Base-by-base conservation (phyloP, 305 asterid genomes). In the Fraxinus ornus region DNA sequence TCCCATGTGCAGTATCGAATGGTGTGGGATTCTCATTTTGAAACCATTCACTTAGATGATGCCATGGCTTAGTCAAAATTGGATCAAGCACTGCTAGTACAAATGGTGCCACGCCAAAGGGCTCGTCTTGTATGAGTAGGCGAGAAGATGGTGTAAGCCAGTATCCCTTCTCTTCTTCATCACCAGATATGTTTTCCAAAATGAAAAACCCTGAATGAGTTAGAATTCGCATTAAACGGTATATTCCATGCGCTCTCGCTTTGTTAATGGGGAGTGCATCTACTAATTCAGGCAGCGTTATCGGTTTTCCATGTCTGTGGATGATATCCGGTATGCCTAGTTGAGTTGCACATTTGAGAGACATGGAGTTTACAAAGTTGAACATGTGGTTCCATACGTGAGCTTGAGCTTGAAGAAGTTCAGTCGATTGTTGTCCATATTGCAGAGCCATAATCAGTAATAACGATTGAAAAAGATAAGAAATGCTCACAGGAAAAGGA, bases 221-320 rank as follows among this genome's bases (percentile, higher is more conserved):
- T 17, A 84, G 32, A 15, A 84, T 12, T 7, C 86, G 79, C 88
- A 88, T 88, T 15, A 86, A 60, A 15, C 84, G 86, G 1, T 30
- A 15, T 7, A 88, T 33, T 17, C 24, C 21, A 9, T 5, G 35
- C 35, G 85, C 28, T 70, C 84, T 88, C 17, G 83, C 66, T 12
- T 52, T 72, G 35, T 80, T 77, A 44, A 86, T 70, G 13, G 80
- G 55, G 9, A 86, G 85, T 21, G 85, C 80, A 62, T 55, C 30
- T 15, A 74, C 72, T 39, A 86, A 70, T 17, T 86, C 76, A 3
- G 15, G 19, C 6, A 49, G 21, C 17, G 62, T 49, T 17, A 49
- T 49, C 6, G 62, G 62, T 49, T 49, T 49, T n/a, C 62, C 62
- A 17, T 49, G 5, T 49, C 6, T 0, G 21, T 49, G 57, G 21